Percentiles rank a stretch among this genome's conserved stretches.
Evolutionary conservation across 1,139 yeast genomes (phyloP).

Genomic region (Suhomyces terraborum): DNA sequence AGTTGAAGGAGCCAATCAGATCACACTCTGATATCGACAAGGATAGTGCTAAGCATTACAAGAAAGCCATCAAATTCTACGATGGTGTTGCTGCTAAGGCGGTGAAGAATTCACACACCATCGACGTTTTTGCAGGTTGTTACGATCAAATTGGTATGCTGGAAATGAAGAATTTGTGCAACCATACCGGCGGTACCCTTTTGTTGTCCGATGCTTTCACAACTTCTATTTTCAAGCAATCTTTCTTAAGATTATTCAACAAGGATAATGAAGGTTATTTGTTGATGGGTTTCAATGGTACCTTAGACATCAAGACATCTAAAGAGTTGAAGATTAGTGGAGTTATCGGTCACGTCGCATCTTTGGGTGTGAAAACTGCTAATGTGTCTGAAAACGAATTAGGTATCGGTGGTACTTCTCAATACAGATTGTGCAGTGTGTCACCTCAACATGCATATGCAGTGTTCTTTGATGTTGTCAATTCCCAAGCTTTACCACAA

Average conservation of each 20-base stretch:
- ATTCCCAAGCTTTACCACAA: conserved; percentile 48
- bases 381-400: conserved; percentile 91
- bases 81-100: conserved; percentile 76
- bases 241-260: conserved; percentile 81
- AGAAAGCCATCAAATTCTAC: conserved; percentile 86
- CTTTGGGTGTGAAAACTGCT: conserved; percentile 59
- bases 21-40: conserved; percentile 94
- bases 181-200: conserved; percentile 91
- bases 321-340: conserved; percentile 90
- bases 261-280: conserved; percentile 85
- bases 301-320: conserved; percentile 84
- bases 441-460: conserved; percentile 88
- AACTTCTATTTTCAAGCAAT: conserved; percentile 93
- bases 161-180: conserved; percentile 90
- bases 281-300: conserved; percentile 85
- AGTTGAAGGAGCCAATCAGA: conserved; percentile 92
- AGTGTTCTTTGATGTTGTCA: conserved; percentile 81
- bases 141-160: conserved; percentile 97
- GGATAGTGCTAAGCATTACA: conserved; percentile 86
- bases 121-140: conserved; percentile 96
- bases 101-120: conserved; percentile 76
- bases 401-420: conserved; percentile 89
- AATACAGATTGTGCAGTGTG: conserved; percentile 81
- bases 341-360: conserved; percentile 88
- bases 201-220: conserved; percentile 94